These are phyloP conservation scores for Mucor mucedo DNA, from an alignment of 371 early-diverging fungal genomes.

Conservation along the genomic window DNA sequence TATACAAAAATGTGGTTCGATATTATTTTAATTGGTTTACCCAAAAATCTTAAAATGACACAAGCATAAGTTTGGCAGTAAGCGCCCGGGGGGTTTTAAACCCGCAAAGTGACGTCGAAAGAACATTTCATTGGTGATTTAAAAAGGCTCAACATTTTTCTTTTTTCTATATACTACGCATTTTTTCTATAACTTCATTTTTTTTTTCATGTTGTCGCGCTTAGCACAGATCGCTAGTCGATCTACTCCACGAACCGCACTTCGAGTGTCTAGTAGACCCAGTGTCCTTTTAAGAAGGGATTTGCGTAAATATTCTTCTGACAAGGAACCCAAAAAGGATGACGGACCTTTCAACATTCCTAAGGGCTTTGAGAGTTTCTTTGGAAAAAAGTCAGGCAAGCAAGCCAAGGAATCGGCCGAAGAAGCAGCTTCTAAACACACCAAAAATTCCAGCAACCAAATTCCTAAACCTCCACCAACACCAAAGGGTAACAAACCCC, in stretches of 20 bases:
- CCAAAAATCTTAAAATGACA: neutral
- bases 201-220: constrained; percentile 29
- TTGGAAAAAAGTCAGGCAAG: constrained; percentile 38
- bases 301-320: constrained; percentile 30
- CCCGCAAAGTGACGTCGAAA: constrained; percentile 23
- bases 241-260: constrained; percentile 6
- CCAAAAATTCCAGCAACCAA: constrained; percentile 30
- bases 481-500: constrained; percentile 19
- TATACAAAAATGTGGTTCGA: constrained; percentile 1
- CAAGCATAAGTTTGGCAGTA: no score
- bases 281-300: constrained; percentile 24
- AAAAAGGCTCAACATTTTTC: neutral
- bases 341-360: constrained; percentile 40
- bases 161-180: neutral
- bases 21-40: constrained; percentile 4
- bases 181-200: constrained; percentile 4
- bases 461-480: constrained; percentile 37
- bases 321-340: constrained; percentile 32
- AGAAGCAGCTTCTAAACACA: constrained; percentile 32
- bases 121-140: neutral
- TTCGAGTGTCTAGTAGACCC: constrained; percentile 15
- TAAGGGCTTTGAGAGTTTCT: constrained; percentile 53
- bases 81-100: constrained; percentile 11
- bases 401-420: constrained; percentile 26
- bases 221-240: constrained; percentile 23